phyloP scores from a whole-genome alignment of 176 grass and related monocot species.

The Paspalum vaginatum region DNA sequence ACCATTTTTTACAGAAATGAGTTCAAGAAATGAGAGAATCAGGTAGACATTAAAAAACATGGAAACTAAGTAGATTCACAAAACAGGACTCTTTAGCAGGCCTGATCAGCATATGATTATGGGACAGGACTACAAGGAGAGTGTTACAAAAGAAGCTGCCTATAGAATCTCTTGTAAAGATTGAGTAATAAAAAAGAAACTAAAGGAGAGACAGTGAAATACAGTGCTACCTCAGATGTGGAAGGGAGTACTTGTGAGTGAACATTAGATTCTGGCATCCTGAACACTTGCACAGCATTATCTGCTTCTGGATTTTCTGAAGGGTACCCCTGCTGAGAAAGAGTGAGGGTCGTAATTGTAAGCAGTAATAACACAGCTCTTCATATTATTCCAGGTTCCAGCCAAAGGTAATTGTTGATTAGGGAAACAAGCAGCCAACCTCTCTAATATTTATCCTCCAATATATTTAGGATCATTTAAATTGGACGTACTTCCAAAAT shows the following conservation, averaged over 20 bases:
- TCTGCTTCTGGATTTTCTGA: constrained; percentile 52
- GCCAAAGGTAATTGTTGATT: not conserved
- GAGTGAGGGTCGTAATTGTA: not conserved
- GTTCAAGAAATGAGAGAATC: constrained; percentile 19
- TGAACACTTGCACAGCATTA: constrained; percentile 60
- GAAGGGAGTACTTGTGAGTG: constrained; percentile 57
- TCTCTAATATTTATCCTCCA: not conserved
- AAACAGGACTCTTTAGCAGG: constrained; percentile 14
- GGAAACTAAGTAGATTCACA: not conserved
- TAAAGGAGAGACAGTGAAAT: not conserved
- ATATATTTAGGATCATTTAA: not conserved
- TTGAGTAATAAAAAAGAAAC: not conserved
- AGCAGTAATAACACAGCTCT: constrained; percentile 7
- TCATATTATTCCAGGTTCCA: not conserved
- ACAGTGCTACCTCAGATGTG: constrained; percentile 59
- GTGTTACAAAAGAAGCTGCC: not conserved
- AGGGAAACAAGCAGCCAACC: not conserved
- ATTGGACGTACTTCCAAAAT: not conserved
- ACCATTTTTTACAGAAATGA: not conserved
- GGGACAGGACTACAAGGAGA: not conserved
- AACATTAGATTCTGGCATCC: constrained; percentile 56
- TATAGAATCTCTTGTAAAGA: not conserved
- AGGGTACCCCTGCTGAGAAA: constrained; percentile 43
- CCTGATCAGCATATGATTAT: not conserved
- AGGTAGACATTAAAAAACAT: not conserved